Conservation (phyloP, 139 green algal species). For the Picochlorum sp. region DNA sequence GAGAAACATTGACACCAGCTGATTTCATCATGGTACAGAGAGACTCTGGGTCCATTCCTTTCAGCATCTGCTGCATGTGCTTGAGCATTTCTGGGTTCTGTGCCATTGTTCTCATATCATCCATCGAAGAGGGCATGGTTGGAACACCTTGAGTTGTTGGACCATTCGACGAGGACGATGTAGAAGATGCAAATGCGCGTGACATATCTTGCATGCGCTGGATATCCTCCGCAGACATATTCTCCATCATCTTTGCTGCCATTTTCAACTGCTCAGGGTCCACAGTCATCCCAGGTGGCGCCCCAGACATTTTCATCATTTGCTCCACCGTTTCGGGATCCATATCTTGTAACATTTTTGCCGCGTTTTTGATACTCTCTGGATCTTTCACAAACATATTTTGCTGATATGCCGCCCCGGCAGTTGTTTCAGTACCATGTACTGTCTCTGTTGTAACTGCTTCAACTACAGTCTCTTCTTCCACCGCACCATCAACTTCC, state of each 20-base stretch:
- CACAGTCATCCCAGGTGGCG: slow-evolving; percentile 13
- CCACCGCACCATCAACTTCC: background rate
- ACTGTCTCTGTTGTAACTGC: background rate
- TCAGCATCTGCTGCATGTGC: slow-evolving; percentile 29
- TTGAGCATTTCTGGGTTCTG: slow-evolving; percentile 26
- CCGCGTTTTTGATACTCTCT: slow-evolving; percentile 12
- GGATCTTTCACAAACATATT: background rate
- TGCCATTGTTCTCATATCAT: slow-evolving; percentile 21
- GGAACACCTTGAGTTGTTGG: slow-evolving; percentile 1
- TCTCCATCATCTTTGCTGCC: slow-evolving; percentile 31
- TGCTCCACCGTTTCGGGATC: slow-evolving; percentile 23
- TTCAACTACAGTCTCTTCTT: slow-evolving; percentile 7
- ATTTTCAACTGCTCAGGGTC: slow-evolving; percentile 26
- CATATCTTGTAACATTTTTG: slow-evolving; percentile 30
- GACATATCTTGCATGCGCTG: slow-evolving; percentile 24
- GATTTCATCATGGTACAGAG: slow-evolving; percentile 14
- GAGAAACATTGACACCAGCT: slow-evolving; percentile 19
- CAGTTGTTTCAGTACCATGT: background rate
- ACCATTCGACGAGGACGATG: background rate
- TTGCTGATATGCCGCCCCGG: background rate
- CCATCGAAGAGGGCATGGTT: slow-evolving; percentile 12
- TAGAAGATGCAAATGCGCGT: slow-evolving; percentile 1
- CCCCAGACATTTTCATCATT: slow-evolving; percentile 25
- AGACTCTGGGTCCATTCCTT: slow-evolving; percentile 24
- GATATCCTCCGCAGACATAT: slow-evolving; percentile 26